These are phyloP conservation scores for Melastoma candidum DNA, from an alignment of 441 rosid genomes.

Conservation along the genomic window DNA sequence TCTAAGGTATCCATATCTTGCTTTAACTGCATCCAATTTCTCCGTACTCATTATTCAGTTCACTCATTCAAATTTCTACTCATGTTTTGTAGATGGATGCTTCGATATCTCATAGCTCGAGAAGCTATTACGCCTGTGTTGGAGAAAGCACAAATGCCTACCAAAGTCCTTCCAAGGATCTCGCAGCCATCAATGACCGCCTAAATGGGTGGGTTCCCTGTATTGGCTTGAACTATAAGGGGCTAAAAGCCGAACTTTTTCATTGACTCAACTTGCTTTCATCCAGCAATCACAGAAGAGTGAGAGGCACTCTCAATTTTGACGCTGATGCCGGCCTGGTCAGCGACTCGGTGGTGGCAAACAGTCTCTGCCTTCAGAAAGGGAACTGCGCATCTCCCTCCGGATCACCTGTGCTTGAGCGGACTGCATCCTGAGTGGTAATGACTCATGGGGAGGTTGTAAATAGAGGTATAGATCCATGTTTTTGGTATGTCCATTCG, in stretches of 20 bases:
- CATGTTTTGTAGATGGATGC: conserved; percentile 71
- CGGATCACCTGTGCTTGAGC: no score
- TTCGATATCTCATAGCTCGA: conserved; percentile 69
- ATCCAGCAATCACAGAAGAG: conserved; percentile 35
- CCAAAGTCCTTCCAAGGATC: conserved; percentile 97
- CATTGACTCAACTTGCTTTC: neutral
- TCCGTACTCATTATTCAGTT: neutral
- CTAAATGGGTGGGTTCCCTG: conserved; percentile 51
- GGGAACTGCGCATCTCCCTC: conserved; percentile 21
- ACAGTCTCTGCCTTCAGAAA: conserved; percentile 62
- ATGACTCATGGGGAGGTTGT: no score
- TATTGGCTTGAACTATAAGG: no score
- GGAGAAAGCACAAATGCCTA: conserved; percentile 98
- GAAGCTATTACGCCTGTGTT: conserved; percentile 91
- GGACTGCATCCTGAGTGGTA: no score
- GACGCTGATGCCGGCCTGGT: conserved; percentile 74
- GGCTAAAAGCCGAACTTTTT: neutral
- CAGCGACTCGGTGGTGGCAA: conserved; percentile 88
- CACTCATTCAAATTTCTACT: neutral
- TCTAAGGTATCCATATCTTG: conserved; percentile 57
- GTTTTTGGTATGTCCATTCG: no score
- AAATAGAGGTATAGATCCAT: no score
- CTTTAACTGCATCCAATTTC: no score
- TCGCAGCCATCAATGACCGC: conserved; percentile 76
- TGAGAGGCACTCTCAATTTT: conserved; percentile 60